Evolutionary conservation across 371 early-diverging fungal genomes (phyloP), one percentile per base, ranked within the genome.

Genomic region (Zopfochytrium polystomum): DNA sequence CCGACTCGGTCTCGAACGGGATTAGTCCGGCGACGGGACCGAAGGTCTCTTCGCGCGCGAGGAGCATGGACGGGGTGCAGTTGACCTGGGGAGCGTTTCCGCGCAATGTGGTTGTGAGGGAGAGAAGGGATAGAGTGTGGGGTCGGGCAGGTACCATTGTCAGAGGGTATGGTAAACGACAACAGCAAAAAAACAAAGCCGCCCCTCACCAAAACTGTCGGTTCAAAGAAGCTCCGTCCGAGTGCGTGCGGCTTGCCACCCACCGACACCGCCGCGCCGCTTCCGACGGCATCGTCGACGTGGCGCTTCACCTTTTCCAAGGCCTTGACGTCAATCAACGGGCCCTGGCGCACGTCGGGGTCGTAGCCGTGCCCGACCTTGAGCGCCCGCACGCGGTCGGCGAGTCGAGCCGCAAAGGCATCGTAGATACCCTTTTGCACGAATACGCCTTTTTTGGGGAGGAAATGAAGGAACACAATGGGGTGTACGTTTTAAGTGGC

Each of bases 31-130:
- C 83, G 6, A 94, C 90, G 0, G 95, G 95, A 2, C 95, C 95
- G 80, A 94, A 94, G 58, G 90, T 86, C 72, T 94, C 95, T 60
- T 91, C 89, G 26, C n/a, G n/a, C n/a, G n/a, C n/a, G n/a, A n/a
- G n/a, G n/a, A n/a, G n/a, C 76, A 87, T 84, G 22, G 69, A 66
- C 51, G 86, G 84, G 2, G 77, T 66, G 47, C 87, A 84, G 57
- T 85, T 75, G 48, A 70, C 71, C 48, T 90, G n/a, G n/a, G n/a
- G n/a, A n/a, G n/a, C n/a, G n/a, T n/a, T n/a, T n/a, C n/a, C n/a
- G n/a, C n/a, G n/a, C n/a, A n/a, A n/a, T n/a, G n/a, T n/a, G n/a
- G n/a, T n/a, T n/a, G n/a, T n/a, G n/a, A n/a, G n/a, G n/a, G n/a
- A n/a, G n/a, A n/a, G n/a, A n/a, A n/a, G n/a, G n/a, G n/a, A n/a